These are phyloP conservation scores for Citrus reticulata DNA, from an alignment of 345 rosid genomes.

Conservation along the genomic window DNA sequence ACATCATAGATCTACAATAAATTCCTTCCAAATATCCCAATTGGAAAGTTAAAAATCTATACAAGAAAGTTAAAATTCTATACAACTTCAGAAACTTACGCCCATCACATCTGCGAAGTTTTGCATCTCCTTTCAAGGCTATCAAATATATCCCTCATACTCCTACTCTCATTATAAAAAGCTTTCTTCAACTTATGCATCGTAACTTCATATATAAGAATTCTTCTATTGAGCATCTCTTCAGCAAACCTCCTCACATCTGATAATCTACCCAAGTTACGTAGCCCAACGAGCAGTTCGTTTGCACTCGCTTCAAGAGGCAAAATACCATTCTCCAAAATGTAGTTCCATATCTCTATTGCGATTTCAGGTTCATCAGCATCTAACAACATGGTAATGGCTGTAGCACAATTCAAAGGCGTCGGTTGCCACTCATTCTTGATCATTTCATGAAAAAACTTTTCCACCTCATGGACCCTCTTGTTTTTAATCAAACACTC, in stretches of 20 bases:
- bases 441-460: slow-evolving; percentile 50
- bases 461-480: slow-evolving; percentile 33
- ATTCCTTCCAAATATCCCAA: not conserved
- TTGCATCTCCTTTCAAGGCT: slow-evolving; percentile 45
- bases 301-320: slow-evolving; percentile 46
- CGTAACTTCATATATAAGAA: slow-evolving; percentile 37
- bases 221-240: slow-evolving; percentile 43
- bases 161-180: slow-evolving; percentile 33
- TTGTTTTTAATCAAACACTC: slow-evolving; percentile 43
- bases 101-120: slow-evolving; percentile 14
- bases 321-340: slow-evolving; percentile 34
- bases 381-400: slow-evolving; percentile 40
- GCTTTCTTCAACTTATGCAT: slow-evolving; percentile 44
- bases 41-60: not conserved
- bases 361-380: slow-evolving; percentile 54
- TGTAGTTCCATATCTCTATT: slow-evolving; percentile 55
- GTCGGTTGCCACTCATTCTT: slow-evolving; percentile 53
- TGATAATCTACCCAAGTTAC: slow-evolving; percentile 40
- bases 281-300: slow-evolving; percentile 45
- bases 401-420: slow-evolving; percentile 34
- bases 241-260: slow-evolving; percentile 41
- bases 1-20: not conserved
- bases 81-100: slow-evolving; percentile 1
- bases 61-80: not conserved
- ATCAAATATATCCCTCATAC: slow-evolving; percentile 43